Evolutionary conservation across 148 eudicot genomes (phyloP), one percentile per base, ranked within the genome.

Genomic region (Salicornia ramosissima): DNA sequence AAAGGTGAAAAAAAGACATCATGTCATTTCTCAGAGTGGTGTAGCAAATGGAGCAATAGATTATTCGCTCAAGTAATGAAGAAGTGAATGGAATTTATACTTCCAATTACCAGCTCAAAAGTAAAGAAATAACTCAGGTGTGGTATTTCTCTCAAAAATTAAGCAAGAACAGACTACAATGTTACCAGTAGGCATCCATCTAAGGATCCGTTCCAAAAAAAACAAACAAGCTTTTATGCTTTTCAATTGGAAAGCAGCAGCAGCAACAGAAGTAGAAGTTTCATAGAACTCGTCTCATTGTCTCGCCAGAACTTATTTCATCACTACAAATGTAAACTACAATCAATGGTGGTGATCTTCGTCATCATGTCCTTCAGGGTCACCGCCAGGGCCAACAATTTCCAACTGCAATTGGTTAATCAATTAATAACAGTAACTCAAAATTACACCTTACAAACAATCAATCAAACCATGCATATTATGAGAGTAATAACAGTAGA

Each of bases 331-430:
- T 50, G 78, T 50, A 67, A 77, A 34, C 68, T 65, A 65, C 68
- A 71, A 81, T 83, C 79, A 88, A 66, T 90, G 88, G 75, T 83
- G 84, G 57, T 82, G n/a, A n/a, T n/a, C 86, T 1, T 72, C 85
- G 5, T 75, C 84, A 66, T 74, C 85, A 72, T 88, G 89, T 49
- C 93, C 93, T 67, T 90, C 90, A 25, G 93, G 91, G 69, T 86
- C 85, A 78, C 93, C 93, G 63, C 96, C 93, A 25, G 89, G 85
- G 74, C 96, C 96, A 52, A 88, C 96, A 68, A 90, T 91, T 80
- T 90, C 88, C 84, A 90, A 75, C 96, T 90, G 87, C 72, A 62
- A 71, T 74, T 33, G 3, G 18, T 34, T 0, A 45, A 47, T 15
- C 49, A 72, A 31, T 22, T 29, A 60, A 45, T 39, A n/a, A 49